phyloP scores from a whole-genome alignment of 345 rosid genomes.

The Eucalyptus camaldulensis region DNA sequence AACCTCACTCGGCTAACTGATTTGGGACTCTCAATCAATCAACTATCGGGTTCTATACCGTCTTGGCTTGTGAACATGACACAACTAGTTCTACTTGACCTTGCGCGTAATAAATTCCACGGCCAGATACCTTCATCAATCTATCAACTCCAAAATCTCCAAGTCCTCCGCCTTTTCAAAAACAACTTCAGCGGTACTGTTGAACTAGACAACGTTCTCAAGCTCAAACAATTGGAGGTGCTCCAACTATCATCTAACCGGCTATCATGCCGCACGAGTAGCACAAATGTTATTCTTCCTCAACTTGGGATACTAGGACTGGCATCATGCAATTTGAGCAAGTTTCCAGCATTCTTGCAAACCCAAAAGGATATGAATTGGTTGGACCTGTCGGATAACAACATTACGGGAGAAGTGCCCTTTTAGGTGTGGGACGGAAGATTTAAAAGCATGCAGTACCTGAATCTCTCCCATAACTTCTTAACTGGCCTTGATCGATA shows the following conservation, averaged over 20 bases:
- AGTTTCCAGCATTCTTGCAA: not conserved
- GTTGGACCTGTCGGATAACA: not conserved
- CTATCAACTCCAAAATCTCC: not conserved
- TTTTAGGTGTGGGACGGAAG: not conserved
- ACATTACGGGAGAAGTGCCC: not conserved
- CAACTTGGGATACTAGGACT: not conserved
- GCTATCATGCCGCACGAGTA: not conserved
- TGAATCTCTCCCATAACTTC: not conserved
- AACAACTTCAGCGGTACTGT: not conserved
- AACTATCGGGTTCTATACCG: not conserved
- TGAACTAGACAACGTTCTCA: not conserved
- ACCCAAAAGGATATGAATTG: not conserved
- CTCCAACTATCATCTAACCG: not conserved
- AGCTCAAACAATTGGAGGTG: accelerated
- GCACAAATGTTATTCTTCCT: not conserved
- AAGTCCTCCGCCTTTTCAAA: accelerated
- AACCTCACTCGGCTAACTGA: not conserved
- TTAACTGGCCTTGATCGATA: not conserved
- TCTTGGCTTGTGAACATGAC: not conserved
- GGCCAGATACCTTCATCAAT: not conserved
- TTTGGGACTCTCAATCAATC: accelerated
- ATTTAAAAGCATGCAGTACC: not conserved
- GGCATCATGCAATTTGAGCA: not conserved
- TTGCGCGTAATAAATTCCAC: not conserved
- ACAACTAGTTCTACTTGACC: not conserved